These are phyloP conservation scores for Pseudopyricularia cyperi DNA, from an alignment of 2,329 filamentous ascomycete species.

Conservation along the genomic window DNA sequence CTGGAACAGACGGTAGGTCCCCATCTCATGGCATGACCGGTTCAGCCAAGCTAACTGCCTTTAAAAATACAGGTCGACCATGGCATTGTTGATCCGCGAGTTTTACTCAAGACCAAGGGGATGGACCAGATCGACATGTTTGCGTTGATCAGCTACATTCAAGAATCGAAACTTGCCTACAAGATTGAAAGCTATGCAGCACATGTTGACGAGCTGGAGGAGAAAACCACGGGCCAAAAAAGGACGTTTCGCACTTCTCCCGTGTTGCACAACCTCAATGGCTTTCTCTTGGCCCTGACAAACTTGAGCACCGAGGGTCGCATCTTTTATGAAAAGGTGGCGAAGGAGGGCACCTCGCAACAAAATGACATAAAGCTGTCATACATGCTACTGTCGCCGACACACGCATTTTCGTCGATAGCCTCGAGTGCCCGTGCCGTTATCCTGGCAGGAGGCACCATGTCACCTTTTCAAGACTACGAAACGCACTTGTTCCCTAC, in stretches of 20 bases:
- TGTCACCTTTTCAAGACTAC: constrained; percentile 95
- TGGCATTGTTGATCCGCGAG: constrained; percentile 56
- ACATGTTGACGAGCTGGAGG: constrained; percentile 39
- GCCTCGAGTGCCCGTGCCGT: constrained; percentile 76
- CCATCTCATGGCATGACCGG: not conserved
- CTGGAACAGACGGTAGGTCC: constrained; percentile 13
- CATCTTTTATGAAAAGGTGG: constrained; percentile 46
- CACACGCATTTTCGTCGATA: constrained; percentile 80
- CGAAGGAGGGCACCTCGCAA: constrained; percentile 4
- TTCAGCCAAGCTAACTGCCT: not conserved
- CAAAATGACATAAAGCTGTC: constrained; percentile 47
- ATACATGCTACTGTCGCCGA: constrained; percentile 84
- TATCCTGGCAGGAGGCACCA: constrained; percentile 86
- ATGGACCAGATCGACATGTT: constrained; percentile 93
- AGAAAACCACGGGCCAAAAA: constrained; percentile 9
- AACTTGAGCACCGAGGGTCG: constrained; percentile 66
- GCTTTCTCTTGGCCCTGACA: constrained; percentile 67
- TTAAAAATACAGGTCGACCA: constrained; percentile 22
- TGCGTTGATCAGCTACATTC: constrained; percentile 75
- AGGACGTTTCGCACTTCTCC: constrained; percentile 36
- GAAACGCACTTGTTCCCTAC: constrained; percentile 74
- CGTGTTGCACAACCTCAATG: constrained; percentile 40
- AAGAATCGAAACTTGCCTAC: constrained; percentile 82
- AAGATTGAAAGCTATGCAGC: constrained; percentile 85
- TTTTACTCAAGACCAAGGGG: constrained; percentile 68